Base-by-base conservation (phyloP, 441 rosid species). In the Croton laevigatus region DNA sequence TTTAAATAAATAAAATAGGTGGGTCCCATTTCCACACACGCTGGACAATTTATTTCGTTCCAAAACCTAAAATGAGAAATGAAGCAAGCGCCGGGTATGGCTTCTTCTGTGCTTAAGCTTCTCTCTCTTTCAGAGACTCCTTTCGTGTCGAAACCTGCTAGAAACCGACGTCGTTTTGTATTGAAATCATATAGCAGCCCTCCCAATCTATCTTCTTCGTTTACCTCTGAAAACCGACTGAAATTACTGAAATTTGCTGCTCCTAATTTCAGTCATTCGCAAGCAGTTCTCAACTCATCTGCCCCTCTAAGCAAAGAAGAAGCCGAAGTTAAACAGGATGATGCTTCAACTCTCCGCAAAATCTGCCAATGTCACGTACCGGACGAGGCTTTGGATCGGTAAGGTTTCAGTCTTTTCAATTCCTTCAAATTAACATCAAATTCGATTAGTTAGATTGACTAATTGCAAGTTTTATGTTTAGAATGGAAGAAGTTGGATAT, bases 401-500 rank as follows among this genome's bases (percentile, higher is more conserved):
- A 63, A 79, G 80, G 83, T 74, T 65, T 69, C 73, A 5, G 3
- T 34, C 59, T 8, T 69, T 45, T 8, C 45, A 14, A 4, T 60
- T 49, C 51, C 19, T n/a, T 23, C 8, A 3, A 4, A 36, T 48
- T 32, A 4, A 36, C 17, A 63, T 13, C 42, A 45, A 63, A 38
- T 49, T 44, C 27, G 19, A 27, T 16, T 3, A 34, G 38, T 46
- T 51, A n/a, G 27, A 37, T 11, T 37, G 60, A 16, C 53, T 19
- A 53, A 37, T 66, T 19, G 4, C 37, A 42, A 16, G 12, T 45
- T 69, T 8, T n/a, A 20, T 60, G 51, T 27, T 81, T 79, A 93
- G 94, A 81, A 79, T 80, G 79, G 96, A 87, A 69, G 96, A 89
- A 52, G 73, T 81, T 78, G 96, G 94, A 34, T 91, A 78, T 82